Evolutionary conservation across 1,284 basidiomycete genomes (phyloP), one percentile per base, ranked within the genome.

Genomic region (Taiwanofungus camphoratus): DNA sequence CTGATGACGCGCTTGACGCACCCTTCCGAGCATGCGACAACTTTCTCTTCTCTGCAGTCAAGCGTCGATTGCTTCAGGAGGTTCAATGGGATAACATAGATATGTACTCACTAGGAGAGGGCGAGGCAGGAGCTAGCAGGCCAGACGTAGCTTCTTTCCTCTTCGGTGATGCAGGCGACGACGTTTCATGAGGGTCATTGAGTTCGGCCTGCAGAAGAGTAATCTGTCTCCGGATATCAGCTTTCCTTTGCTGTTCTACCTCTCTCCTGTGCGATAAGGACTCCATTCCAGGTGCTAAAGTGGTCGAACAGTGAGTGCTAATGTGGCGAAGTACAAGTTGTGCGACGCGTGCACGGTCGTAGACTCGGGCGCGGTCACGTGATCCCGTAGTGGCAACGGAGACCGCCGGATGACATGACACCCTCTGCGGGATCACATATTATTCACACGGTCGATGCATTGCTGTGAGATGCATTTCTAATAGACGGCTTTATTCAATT

Each of bases 81-180:
- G 18, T 24, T 13, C 8, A 35, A 18, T 22, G 23, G n/a, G 4
- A 44, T 29, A 15, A 31, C 11, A 18, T n/a, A 20, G 15, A 23
- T 30, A 3, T n/a, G 18, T 12, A 60, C 76, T 59, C 51, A 86
- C 84, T 82, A 3, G 80, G 79, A 34, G 84, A 84, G 13, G 84
- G 85, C 2, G 84, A 85, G 0, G 74, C 63, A 19, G 82, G 82
- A 1, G 73, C 82, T 3, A 87, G 60, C 5, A 77, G 54, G 1
- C 60, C 61, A 6, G 63, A 51, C 18, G 68, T 66, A 12, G 59
- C 51, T 36, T 66, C 62, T 55, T 71, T 78, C 46, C 76, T 66
- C 58, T 78, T 77, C 11, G 76, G 74, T 5, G 77, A 74, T 5
- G 57, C 49, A 16, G 64, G 33, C 15, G 50, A 22, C 8, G 41